These are phyloP conservation scores for Passalora sequoiae DNA, from an alignment of 2,329 filamentous ascomycete species.

Conservation along the genomic window DNA sequence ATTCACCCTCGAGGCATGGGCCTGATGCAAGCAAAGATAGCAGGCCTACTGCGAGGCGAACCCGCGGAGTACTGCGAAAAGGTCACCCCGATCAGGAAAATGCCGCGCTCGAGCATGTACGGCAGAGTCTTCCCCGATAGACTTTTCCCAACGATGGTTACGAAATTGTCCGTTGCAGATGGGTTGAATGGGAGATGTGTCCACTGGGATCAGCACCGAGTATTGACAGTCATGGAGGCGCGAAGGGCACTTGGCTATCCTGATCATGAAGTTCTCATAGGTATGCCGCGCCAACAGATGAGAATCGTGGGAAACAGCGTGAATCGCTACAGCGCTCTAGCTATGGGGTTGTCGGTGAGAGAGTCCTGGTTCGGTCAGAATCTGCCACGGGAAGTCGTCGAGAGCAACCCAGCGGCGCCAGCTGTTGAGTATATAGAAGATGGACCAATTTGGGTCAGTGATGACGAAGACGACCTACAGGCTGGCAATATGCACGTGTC, in stretches of 20 bases:
- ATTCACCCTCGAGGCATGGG: slow-evolving; percentile 42
- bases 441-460: no score
- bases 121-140: slow-evolving; percentile 48
- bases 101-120: slow-evolving; percentile 38
- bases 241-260: slow-evolving; percentile 64
- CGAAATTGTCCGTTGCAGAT: slow-evolving; percentile 49
- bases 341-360: slow-evolving; percentile 59
- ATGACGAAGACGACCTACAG: no score
- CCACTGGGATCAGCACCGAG: slow-evolving; percentile 63
- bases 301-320: slow-evolving; percentile 73
- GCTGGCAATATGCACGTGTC: neutral
- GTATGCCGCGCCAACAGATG: slow-evolving; percentile 52
- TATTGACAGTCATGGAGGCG: slow-evolving; percentile 61
- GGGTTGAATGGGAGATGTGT: slow-evolving; percentile 51
- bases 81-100: slow-evolving; percentile 20
- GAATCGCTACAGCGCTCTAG: slow-evolving; percentile 61
- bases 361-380: no score
- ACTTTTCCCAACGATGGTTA: slow-evolving; percentile 61
- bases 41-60: slow-evolving; percentile 27
- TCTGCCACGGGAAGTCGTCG: no score
- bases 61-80: slow-evolving; percentile 19
- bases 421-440: no score
- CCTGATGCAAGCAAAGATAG: slow-evolving; percentile 28
- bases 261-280: slow-evolving; percentile 66
- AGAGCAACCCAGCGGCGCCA: no score